Evolutionary conservation across 257 asterid species (phyloP).

Genomic region (Cynanchum wilfordii): DNA sequence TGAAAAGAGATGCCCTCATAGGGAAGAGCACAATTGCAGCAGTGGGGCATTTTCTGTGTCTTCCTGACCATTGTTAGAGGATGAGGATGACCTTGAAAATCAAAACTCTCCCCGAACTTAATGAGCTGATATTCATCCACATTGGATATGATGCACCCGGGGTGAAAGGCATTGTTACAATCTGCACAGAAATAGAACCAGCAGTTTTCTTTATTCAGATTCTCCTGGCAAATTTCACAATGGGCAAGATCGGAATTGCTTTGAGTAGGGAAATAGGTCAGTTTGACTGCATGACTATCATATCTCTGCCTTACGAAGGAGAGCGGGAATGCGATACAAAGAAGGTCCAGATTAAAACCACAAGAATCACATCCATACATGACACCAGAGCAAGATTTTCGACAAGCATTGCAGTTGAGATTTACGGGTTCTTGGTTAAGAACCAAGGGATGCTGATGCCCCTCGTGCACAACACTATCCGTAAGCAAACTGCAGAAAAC

Average conservation of each 20-base stretch:
- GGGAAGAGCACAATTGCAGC: not conserved
- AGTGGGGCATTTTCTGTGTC: not conserved
- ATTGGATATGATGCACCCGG: not conserved
- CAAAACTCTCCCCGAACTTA: not conserved
- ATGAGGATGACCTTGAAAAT: slow-evolving; percentile 4
- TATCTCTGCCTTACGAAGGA: not conserved
- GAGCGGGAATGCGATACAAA: not conserved
- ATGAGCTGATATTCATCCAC: not conserved
- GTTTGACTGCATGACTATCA: not conserved
- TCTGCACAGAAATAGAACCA: not conserved
- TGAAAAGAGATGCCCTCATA: not conserved
- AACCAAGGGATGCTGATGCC: not conserved
- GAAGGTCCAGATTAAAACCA: not conserved
- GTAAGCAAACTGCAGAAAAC: slow-evolving; percentile 7
- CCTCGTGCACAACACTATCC: not conserved
- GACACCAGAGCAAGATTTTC: not conserved
- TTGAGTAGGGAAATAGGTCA: not conserved
- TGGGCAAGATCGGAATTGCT: not conserved
- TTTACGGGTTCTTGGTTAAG: not conserved
- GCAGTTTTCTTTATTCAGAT: not conserved
- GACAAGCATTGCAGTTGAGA: not conserved
- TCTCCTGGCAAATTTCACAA: not conserved
- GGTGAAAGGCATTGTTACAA: not conserved
- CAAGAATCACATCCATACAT: slow-evolving; percentile 1
- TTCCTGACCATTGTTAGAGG: slow-evolving; percentile 1